These are phyloP conservation scores for Symbiotaphrina buchneri DNA, from an alignment of 495 filamentous ascomycete species.

Conservation along the genomic window DNA sequence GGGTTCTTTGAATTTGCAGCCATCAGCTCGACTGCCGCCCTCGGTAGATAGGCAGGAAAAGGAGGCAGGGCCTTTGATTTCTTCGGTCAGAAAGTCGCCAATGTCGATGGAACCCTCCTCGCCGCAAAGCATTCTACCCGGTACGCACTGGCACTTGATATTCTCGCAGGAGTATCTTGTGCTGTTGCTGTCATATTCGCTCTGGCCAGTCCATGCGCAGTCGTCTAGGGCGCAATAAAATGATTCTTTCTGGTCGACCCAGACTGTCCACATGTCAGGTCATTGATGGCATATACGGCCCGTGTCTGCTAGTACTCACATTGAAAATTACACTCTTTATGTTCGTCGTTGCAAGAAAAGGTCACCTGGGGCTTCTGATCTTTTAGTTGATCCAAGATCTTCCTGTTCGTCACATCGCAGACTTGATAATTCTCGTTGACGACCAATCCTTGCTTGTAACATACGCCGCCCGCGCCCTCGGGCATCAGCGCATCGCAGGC, in stretches of 20 bases:
- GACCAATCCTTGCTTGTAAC: slow-evolving; percentile 74
- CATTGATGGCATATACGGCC: not conserved
- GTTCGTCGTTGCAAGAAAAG: slow-evolving; percentile 64
- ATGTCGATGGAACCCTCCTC: slow-evolving; percentile 81
- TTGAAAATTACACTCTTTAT: slow-evolving; percentile 71
- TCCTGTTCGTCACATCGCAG: slow-evolving; percentile 89
- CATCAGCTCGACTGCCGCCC: slow-evolving; percentile 30
- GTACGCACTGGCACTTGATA: slow-evolving; percentile 69
- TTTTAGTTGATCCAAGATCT: slow-evolving; percentile 73
- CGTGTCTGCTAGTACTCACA: slow-evolving; percentile 26
- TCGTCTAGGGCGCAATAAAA: slow-evolving; percentile 84
- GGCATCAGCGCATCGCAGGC: slow-evolving; percentile 78
- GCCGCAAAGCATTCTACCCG: slow-evolving; percentile 81
- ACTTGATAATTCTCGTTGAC: slow-evolving; percentile 92
- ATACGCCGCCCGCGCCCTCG: slow-evolving; percentile 52
- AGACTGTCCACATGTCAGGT: slow-evolving; percentile 39
- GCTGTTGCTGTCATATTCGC: slow-evolving; percentile 46
- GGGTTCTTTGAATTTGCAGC: slow-evolving; percentile 72
- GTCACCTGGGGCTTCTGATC: slow-evolving; percentile 75
- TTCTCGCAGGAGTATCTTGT: slow-evolving; percentile 71
- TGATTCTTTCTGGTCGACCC: slow-evolving; percentile 82
- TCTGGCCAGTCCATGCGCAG: slow-evolving; percentile 48
- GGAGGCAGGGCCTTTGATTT: slow-evolving; percentile 67
- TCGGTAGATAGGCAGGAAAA: slow-evolving; percentile 48
- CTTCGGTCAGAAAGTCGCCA: slow-evolving; percentile 56